Conservation (phyloP, 768 basidiomycete genomes). For the Nevesoporus exiguus region DNA sequence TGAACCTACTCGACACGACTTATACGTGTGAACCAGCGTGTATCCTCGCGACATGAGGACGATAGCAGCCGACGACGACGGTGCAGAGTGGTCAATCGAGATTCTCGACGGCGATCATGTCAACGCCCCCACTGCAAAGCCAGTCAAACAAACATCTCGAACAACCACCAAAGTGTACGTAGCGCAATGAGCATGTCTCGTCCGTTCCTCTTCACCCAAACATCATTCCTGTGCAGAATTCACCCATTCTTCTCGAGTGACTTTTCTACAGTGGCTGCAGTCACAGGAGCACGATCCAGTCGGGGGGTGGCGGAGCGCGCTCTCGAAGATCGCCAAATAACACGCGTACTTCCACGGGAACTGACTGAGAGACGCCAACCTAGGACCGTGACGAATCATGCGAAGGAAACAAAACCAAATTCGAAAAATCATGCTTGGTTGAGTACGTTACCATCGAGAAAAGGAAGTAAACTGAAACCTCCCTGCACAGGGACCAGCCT, state of each 20-base stretch:
- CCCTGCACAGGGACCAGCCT: constrained; percentile 2
- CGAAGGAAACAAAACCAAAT: background rate
- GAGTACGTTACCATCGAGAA: constrained; percentile 1
- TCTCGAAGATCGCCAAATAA: background rate
- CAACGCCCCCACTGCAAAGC: constrained; percentile 9
- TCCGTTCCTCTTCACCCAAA: constrained; percentile 6
- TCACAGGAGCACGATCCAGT: background rate
- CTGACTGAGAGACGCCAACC: background rate
- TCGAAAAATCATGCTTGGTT: constrained; percentile 6
- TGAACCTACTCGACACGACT: background rate
- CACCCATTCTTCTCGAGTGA: constrained; percentile 17
- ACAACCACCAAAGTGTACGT: constrained; percentile 16
- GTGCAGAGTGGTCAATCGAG: constrained; percentile 32
- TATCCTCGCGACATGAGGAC: constrained; percentile 15
- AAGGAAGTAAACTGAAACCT: background rate
- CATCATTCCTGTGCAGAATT: constrained; percentile 9
- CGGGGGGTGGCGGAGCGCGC: background rate
- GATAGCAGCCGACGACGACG: constrained; percentile 13
- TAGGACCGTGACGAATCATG: background rate
- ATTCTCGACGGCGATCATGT: constrained; percentile 27
- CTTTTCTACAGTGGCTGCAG: constrained; percentile 9
- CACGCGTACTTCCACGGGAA: background rate
- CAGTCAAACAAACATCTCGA: constrained; percentile 19
- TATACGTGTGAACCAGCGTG: background rate
- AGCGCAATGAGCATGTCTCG: constrained; percentile 11